Evolutionary conservation across 2,329 filamentous ascomycete species (phyloP).

Genomic region (Penicillium hordei): DNA sequence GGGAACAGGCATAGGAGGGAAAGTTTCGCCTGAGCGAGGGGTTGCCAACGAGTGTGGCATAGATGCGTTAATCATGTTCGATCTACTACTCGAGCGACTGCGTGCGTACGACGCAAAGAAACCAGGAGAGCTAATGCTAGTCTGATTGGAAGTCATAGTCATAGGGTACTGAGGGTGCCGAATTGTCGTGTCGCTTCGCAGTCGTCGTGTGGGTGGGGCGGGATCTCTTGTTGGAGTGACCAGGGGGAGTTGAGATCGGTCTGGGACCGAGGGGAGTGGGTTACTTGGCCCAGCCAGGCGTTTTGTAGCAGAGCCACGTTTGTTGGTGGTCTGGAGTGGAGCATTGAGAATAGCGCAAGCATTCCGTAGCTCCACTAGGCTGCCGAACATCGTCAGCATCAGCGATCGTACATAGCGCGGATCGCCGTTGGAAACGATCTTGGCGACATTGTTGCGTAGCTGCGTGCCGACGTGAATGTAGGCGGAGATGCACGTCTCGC

Average conservation of each 20-base stretch:
- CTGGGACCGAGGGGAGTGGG: constrained; percentile 25
- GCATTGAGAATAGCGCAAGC: constrained; percentile 55
- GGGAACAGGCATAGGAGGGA: constrained; percentile 53
- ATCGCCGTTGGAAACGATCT: constrained; percentile 57
- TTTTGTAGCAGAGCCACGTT: constrained; percentile 29
- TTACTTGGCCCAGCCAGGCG: constrained; percentile 34
- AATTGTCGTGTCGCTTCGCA: constrained; percentile 54
- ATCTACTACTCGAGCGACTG: constrained; percentile 53
- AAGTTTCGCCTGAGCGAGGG: constrained; percentile 79
- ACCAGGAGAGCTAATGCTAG: constrained; percentile 32
- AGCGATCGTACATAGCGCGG: constrained; percentile 58
- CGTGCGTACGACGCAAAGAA: constrained; percentile 35
- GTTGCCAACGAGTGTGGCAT: constrained; percentile 57
- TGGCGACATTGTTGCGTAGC: constrained; percentile 49
- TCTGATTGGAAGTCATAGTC: constrained; percentile 32
- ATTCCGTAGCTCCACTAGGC: constrained; percentile 60
- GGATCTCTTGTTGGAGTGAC: constrained; percentile 51
- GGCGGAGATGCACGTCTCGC: constrained; percentile 50
- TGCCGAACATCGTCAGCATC: constrained; percentile 59
- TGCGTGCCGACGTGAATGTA: constrained; percentile 53
- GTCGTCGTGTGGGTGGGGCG: constrained; percentile 44
- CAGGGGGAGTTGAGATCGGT: constrained; percentile 32
- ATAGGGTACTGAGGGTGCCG: constrained; percentile 43
- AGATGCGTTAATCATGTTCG: constrained; percentile 52
- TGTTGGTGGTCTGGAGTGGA: constrained; percentile 33